phyloP scores from a whole-genome alignment of 257 asterid species.

The Galeopsis tetrahit region DNA sequence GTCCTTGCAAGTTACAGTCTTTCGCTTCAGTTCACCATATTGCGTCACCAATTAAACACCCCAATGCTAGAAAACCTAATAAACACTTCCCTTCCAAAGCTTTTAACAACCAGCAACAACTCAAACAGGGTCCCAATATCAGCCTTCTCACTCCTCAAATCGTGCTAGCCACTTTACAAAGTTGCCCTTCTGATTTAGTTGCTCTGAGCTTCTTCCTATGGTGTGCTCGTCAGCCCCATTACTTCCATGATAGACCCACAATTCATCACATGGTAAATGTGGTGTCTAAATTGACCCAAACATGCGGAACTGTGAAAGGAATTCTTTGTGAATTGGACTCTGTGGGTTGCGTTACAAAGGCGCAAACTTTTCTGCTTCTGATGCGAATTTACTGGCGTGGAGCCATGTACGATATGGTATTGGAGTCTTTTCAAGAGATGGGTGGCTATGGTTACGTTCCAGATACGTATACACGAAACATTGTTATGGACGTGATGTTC shows the following conservation, averaged over 20 bases:
- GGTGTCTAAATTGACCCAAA: conserved; percentile 55
- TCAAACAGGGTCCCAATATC: conserved; percentile 28
- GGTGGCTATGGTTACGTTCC: conserved; percentile 56
- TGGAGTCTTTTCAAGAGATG: conserved; percentile 62
- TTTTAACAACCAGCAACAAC: conserved; percentile 28
- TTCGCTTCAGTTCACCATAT: conserved; percentile 39
- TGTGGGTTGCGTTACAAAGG: conserved; percentile 58
- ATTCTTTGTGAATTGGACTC: conserved; percentile 49
- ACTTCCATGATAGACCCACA: conserved; percentile 61
- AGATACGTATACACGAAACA: conserved; percentile 60
- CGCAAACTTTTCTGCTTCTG: conserved; percentile 69
- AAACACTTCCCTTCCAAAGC: conserved; percentile 14
- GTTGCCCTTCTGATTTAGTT: conserved; percentile 64
- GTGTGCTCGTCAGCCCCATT: conserved; percentile 75
- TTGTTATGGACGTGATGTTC: conserved; percentile 65
- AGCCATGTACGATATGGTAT: conserved; percentile 59
- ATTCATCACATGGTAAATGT: conserved; percentile 64
- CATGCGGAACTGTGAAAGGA: conserved; percentile 48
- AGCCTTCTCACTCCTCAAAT: conserved; percentile 44
- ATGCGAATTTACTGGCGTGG: conserved; percentile 80
- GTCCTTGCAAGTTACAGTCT: conserved; percentile 32
- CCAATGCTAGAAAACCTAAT: conserved; percentile 6
- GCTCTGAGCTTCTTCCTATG: conserved; percentile 67
- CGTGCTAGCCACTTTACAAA: conserved; percentile 54
- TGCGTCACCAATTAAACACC: conserved; percentile 39